These are phyloP conservation scores for Saturnispora serradocipensis DNA, from an alignment of 805 yeast species.

Conservation along the genomic window DNA sequence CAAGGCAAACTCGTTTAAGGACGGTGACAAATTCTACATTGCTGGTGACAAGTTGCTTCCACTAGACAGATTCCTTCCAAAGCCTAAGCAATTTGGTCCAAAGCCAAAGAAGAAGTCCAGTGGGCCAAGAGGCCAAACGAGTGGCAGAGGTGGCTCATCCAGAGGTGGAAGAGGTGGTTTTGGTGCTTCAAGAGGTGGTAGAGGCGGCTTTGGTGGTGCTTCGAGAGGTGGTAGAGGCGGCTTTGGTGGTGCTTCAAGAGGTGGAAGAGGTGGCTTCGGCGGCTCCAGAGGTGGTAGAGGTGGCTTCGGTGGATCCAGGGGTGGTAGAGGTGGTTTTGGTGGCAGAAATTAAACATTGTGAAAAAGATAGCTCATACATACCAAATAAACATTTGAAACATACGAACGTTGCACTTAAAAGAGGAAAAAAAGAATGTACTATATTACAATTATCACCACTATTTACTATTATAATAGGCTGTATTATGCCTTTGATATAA, in stretches of 20 bases:
- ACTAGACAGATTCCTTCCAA: conserved; percentile 92
- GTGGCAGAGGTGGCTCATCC: conserved; percentile 37
- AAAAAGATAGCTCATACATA: neutral
- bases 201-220: conserved; percentile 38
- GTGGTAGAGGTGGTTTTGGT: conserved; percentile 24
- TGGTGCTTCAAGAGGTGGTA: conserved; percentile 26
- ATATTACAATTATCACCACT: neutral
- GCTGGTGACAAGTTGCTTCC: conserved; percentile 94
- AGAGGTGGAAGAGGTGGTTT: conserved; percentile 38
- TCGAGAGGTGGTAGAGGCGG: conserved; percentile 23
- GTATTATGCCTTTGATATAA: neutral
- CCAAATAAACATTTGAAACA: neutral
- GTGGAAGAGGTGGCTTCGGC: conserved; percentile 18
- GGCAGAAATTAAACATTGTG: conserved; percentile 18
- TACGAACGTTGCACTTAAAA: neutral
- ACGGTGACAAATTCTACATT: conserved; percentile 92
- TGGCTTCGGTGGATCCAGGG: conserved; percentile 19
- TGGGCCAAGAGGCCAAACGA: conserved; percentile 44
- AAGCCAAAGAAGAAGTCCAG: conserved; percentile 66
- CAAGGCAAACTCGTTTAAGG: conserved; percentile 85
- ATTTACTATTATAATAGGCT: neutral
- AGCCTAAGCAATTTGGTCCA: conserved; percentile 83
- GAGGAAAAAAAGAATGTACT: neutral
- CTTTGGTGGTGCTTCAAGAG: conserved; percentile 11
- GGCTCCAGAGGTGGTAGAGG: conserved; percentile 41